These are phyloP conservation scores for Fusarium falciforme DNA, from an alignment of 2,329 filamentous ascomycete genomes.

Conservation along the genomic window DNA sequence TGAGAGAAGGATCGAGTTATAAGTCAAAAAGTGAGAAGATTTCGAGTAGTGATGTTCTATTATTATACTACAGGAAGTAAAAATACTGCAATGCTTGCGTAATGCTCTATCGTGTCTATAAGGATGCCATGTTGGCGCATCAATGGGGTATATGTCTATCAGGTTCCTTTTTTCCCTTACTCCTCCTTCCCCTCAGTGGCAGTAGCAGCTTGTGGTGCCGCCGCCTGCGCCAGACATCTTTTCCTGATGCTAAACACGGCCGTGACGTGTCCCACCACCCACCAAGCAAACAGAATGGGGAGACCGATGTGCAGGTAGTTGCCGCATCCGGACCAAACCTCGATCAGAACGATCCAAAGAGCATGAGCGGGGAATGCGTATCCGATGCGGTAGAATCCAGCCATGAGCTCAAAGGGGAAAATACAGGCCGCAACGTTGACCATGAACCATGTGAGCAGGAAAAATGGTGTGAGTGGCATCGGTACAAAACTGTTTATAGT, in stretches of 20 bases:
- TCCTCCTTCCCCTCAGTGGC: constrained; percentile 13
- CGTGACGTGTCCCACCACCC: constrained; percentile 44
- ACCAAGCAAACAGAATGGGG: constrained; percentile 57
- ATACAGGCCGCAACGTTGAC: constrained; percentile 52
- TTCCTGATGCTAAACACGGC: constrained; percentile 41
- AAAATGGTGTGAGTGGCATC: constrained; percentile 53
- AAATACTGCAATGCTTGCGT: neutral
- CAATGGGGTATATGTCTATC: neutral
- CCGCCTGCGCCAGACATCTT: constrained; percentile 30
- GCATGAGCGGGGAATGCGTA: constrained; percentile 52
- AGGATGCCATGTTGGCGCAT: neutral
- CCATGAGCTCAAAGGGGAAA: constrained; percentile 51
- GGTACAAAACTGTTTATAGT: constrained; percentile 44
- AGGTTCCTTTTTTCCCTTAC: neutral
- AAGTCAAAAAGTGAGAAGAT: neutral
- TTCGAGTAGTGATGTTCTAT: neutral
- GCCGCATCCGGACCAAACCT: constrained; percentile 58
- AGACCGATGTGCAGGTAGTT: constrained; percentile 52
- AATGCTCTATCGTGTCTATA: neutral
- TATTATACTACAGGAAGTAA: neutral
- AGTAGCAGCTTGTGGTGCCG: neutral
- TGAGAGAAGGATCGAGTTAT: neutral
- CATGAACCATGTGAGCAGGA: constrained; percentile 56
- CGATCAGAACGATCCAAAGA: constrained; percentile 50
- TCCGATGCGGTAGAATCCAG: constrained; percentile 54